A percentile compares a stretch with the other conserved stretches of the same genome.
phyloP scores from a whole-genome alignment of 345 rosid genomes.

The Hibiscus syriacus region DNA sequence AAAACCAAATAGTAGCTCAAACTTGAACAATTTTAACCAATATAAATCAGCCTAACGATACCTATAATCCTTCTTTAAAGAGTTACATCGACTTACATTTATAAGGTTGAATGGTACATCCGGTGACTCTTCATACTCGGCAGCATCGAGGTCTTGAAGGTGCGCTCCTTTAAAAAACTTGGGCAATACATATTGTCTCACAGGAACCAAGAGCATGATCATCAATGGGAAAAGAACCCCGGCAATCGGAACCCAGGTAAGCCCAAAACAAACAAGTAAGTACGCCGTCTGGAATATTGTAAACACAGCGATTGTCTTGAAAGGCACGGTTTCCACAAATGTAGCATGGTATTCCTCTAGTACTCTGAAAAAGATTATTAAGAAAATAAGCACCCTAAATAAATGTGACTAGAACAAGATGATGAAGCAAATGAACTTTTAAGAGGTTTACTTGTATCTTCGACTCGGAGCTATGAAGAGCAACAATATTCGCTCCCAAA shows the following conservation, averaged over 20 bases:
- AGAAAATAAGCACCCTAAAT: neutral
- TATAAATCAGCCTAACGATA: too few relatives aligned
- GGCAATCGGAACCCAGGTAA: slow-evolving; percentile 93
- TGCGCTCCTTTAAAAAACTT: slow-evolving; percentile 79
- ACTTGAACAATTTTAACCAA: neutral
- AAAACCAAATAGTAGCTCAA: neutral
- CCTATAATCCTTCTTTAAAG: neutral
- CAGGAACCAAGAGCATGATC: slow-evolving; percentile 91
- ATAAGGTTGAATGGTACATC: slow-evolving; percentile 25
- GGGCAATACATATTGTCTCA: slow-evolving; percentile 73
- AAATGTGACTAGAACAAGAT: neutral
- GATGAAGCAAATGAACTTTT: slow-evolving; percentile 1
- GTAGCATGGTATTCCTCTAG: slow-evolving; percentile 70
- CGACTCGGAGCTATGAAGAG: slow-evolving; percentile 83
- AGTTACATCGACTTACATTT: neutral
- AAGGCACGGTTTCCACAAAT: slow-evolving; percentile 85
- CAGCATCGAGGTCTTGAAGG: slow-evolving; percentile 88
- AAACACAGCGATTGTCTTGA: slow-evolving; percentile 61
- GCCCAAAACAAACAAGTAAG: slow-evolving; percentile 76
- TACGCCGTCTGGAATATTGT: slow-evolving; percentile 79
- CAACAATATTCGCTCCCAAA: slow-evolving; percentile 84
- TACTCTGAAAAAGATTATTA: slow-evolving; percentile 40
- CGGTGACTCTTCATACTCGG: slow-evolving; percentile 91
- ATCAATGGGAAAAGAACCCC: slow-evolving; percentile 87
- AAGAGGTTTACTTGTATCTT: slow-evolving; percentile 63